Conservation (phyloP, 768 basidiomycete genomes). For the Hysterangium stoloniferum region DNA sequence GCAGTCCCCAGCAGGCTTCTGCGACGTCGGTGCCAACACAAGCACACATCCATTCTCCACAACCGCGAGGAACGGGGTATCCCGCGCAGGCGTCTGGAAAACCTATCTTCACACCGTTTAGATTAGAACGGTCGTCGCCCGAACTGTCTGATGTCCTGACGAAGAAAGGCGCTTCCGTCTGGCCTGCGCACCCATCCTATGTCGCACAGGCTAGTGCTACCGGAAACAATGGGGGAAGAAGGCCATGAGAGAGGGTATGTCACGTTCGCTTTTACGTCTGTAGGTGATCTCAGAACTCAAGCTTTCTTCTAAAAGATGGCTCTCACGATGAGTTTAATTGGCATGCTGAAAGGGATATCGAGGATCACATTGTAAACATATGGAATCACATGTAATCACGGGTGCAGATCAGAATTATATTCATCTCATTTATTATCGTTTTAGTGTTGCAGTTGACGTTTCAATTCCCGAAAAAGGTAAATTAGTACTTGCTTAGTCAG, state of each 20-base stretch:
- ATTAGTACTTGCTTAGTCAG: too few relatives aligned
- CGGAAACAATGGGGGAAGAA: background rate
- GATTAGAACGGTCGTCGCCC: conserved; percentile 44
- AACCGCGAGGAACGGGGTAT: conserved; percentile 8
- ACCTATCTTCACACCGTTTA: conserved; percentile 47
- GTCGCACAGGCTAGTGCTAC: conserved; percentile 7
- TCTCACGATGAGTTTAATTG: background rate
- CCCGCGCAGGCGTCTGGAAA: conserved; percentile 9
- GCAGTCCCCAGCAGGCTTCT: too few relatives aligned
- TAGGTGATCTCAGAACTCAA: too few relatives aligned
- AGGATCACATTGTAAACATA: too few relatives aligned
- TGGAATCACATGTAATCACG: too few relatives aligned
- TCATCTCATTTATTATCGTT: background rate
- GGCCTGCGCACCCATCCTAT: conserved; percentile 23
- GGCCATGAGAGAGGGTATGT: too few relatives aligned
- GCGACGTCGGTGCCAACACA: background rate
- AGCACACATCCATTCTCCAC: conserved; percentile 7
- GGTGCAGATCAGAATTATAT: conserved; percentile 3
- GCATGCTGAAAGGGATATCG: too few relatives aligned
- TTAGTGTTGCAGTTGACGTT: too few relatives aligned
- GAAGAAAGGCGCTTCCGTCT: conserved; percentile 26
- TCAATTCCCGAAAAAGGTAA: too few relatives aligned
- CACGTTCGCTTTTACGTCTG: too few relatives aligned
- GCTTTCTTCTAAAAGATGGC: background rate
- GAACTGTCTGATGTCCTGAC: conserved; percentile 40